Evolutionary conservation across 176 grass and related monocot species (phyloP), one percentile per base, ranked within the genome.

Genomic region (Aegilops tauschii): DNA sequence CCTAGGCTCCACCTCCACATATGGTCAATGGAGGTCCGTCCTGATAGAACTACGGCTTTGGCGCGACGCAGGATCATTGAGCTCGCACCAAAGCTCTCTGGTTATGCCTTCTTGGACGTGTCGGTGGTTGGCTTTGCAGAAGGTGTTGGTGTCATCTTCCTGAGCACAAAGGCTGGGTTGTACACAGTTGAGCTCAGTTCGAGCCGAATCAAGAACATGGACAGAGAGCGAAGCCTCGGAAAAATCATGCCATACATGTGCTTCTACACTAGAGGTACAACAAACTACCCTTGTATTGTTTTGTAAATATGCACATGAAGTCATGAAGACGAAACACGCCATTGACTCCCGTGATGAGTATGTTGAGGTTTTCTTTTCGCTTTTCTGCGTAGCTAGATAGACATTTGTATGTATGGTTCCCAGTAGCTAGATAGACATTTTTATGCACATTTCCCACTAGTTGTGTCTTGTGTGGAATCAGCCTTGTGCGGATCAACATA

Each of bases 61-160:
- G 42, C 13, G 1, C 25, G 42, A 17, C 14, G 44, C 20, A 25
- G 70, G 70, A 12, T 45, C 70, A 45, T 73, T 7, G 12, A 73
- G 21, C 14, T 73, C 70, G 1, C 1, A 14, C 11, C 37, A 45
- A 1, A 27, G 70, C 4, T 27, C n/a, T 40, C 70, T 76, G 1
- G 11, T 25, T 23, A 4, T 44, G n/a, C 10, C 39, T 23, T 25
- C 2, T 27, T 8, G 40, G 5, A 8, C 6, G 6, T 49, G 12
- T 75, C 12, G n/a, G 39, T 75, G 3, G 42, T 75, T 75, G 70
- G 70, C 45, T 73, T 73, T 73, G 70, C 70, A 12, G 39, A 45
- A 73, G 39, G 70, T 73, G 37, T 27, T 73, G 39, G 70, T 73
- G n/a, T 45, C 39, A 73, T 73, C 11, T 73, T 73, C n/a, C 70